Evolutionary conservation across 2,329 filamentous ascomycete genomes (phyloP).

Genomic region (Botryotinia calthae): DNA sequence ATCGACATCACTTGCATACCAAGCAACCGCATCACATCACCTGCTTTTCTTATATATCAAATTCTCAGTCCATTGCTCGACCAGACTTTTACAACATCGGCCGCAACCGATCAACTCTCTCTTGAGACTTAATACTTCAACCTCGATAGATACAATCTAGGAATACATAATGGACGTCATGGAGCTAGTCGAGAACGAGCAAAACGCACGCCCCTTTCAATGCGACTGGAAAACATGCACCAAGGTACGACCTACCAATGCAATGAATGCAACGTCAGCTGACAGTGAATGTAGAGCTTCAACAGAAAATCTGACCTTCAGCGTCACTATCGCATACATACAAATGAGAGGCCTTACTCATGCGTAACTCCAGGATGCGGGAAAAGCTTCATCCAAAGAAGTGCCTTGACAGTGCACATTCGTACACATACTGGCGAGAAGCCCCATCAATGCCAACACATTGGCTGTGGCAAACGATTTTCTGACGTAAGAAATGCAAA

Average conservation of each 20-base stretch:
- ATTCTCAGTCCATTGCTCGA: background rate
- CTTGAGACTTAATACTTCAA: conserved; percentile 11
- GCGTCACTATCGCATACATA: conserved; percentile 69
- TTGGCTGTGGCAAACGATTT: conserved; percentile 66
- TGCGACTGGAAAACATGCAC: conserved; percentile 62
- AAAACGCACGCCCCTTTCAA: conserved; percentile 59
- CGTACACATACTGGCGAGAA: conserved; percentile 71
- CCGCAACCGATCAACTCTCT: background rate
- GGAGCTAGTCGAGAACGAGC: conserved; percentile 63
- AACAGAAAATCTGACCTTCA: conserved; percentile 70
- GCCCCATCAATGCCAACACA: conserved; percentile 64
- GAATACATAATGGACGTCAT: conserved; percentile 56
- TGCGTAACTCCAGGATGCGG: conserved; percentile 60
- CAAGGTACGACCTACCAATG: conserved; percentile 49
- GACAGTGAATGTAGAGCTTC: conserved; percentile 54
- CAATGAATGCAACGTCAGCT: conserved; percentile 10
- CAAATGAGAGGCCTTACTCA: conserved; percentile 65
- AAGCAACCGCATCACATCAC: background rate
- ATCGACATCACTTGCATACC: background rate
- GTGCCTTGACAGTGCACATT: conserved; percentile 67
- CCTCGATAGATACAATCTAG: background rate
- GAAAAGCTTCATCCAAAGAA: conserved; percentile 70
- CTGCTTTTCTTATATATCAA: background rate
- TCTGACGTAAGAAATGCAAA: conserved; percentile 51
- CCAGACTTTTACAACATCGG: background rate